Evolutionary conservation across 208 protist species (phyloP).

Genomic region (Zelonia costaricensis): DNA sequence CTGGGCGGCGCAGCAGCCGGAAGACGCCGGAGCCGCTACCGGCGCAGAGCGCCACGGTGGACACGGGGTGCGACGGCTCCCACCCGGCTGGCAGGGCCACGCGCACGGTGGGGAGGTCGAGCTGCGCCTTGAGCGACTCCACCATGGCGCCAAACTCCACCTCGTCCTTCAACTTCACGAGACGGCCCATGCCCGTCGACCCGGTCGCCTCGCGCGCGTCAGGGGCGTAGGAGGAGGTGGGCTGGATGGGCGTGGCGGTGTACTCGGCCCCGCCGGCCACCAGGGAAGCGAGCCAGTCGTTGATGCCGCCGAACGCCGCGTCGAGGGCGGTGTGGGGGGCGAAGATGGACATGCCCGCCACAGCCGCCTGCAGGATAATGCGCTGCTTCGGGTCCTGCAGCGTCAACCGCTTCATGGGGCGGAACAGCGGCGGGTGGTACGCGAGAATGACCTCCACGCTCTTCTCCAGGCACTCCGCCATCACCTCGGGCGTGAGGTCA

Average conservation of each 20-base stretch:
- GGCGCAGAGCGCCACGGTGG: slow-evolving; percentile 82
- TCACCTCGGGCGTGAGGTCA: slow-evolving; percentile 88
- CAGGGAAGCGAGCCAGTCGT: slow-evolving; percentile 91
- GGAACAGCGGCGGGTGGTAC: slow-evolving; percentile 93
- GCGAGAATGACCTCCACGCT: slow-evolving; percentile 81
- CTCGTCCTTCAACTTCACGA: slow-evolving; percentile 46
- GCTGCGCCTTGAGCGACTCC: slow-evolving; percentile 54
- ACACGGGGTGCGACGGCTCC: slow-evolving; percentile 37
- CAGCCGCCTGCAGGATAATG: slow-evolving; percentile 65
- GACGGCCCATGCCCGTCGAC: slow-evolving; percentile 55
- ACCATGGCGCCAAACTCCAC: slow-evolving; percentile 53
- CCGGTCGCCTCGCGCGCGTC: slow-evolving; percentile 26
- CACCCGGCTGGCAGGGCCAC: slow-evolving; percentile 70
- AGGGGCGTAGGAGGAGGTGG: slow-evolving; percentile 32
- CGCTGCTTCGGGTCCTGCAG: slow-evolving; percentile 68
- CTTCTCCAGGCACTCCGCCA: slow-evolving; percentile 82
- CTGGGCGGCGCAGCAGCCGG: slow-evolving; percentile 33
- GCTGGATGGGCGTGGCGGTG: slow-evolving; percentile 40
- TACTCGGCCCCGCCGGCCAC: slow-evolving; percentile 29
- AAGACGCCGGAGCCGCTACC: slow-evolving; percentile 88
- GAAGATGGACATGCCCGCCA: slow-evolving; percentile 88
- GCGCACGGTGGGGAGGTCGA: slow-evolving; percentile 58
- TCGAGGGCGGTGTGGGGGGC: slow-evolving; percentile 94
- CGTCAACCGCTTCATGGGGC: slow-evolving; percentile 79
- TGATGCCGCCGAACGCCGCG: slow-evolving; percentile 79